These are phyloP conservation scores for Neoarthrinium moseri DNA, from an alignment of 2,329 filamentous ascomycete species.

Conservation along the genomic window DNA sequence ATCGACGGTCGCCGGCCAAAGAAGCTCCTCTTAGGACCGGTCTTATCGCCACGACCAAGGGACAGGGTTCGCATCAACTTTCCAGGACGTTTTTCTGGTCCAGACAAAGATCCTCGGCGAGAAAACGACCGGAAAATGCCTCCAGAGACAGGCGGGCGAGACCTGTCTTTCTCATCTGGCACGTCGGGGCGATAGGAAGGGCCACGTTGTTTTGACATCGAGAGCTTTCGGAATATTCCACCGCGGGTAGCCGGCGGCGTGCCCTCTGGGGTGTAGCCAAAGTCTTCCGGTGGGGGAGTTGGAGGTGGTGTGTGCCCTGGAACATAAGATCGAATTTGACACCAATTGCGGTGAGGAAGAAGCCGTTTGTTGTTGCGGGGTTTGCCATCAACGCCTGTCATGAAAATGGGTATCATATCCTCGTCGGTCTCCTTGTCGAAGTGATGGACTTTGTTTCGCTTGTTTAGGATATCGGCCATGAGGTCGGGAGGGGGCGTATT, in stretches of 20 bases:
- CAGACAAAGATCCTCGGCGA: slow-evolving; percentile 33
- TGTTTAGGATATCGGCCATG: slow-evolving; percentile 89
- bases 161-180: slow-evolving; percentile 36
- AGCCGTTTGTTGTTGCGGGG: slow-evolving; percentile 87
- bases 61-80: slow-evolving; percentile 60
- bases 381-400: slow-evolving; percentile 84
- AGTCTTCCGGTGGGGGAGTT: slow-evolving; percentile 57
- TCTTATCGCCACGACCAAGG: slow-evolving; percentile 53
- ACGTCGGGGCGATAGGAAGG: slow-evolving; percentile 35
- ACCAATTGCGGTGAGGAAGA: slow-evolving; percentile 92
- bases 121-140: slow-evolving; percentile 46
- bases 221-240: slow-evolving; percentile 43
- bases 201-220: slow-evolving; percentile 39
- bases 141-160: slow-evolving; percentile 49
- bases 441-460: slow-evolving; percentile 79
- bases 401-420: slow-evolving; percentile 93
- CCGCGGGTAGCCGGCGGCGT: slow-evolving; percentile 33
- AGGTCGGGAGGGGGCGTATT: slow-evolving; percentile 87
- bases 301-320: slow-evolving; percentile 74
- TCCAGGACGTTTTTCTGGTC: slow-evolving; percentile 33
- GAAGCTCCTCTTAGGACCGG: slow-evolving; percentile 35
- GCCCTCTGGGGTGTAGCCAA: slow-evolving; percentile 36
- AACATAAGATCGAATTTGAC: slow-evolving; percentile 81
- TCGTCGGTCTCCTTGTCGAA: slow-evolving; percentile 81
- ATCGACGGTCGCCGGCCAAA: slow-evolving; percentile 41